Base-by-base conservation (phyloP, 2,329 filamentous ascomycete genomes). In the Dactylonectria macrodidyma region DNA sequence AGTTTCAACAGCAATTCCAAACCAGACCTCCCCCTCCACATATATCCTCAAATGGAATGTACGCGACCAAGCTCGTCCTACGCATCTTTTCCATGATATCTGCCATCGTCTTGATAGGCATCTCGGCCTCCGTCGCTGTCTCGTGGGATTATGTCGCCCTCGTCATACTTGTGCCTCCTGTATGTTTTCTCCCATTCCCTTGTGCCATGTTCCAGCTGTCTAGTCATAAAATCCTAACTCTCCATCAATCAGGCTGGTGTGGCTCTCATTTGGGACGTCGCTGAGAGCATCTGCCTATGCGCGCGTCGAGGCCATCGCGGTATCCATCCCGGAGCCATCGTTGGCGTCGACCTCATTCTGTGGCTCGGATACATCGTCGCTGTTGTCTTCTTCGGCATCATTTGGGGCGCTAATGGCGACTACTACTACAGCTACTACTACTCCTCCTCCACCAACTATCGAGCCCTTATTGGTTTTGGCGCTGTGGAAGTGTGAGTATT, bases 321-420 rank as follows among this genome's bases (percentile, higher is more conserved):
- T 36, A 68, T 68, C 26, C 59, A 64, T 30, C 69, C 69, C 16
- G 67, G 65, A 8, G 65, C 67, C 44, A 44, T 58, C 50, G 69
- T 68, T 24, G 65, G n/a, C 34, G 24, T 69, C 19, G 70, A 71
- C 46, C 56, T 71, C 48, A 14, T 71, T 19, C 36, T 70, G 34
- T 71, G 70, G 65, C 38, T 71, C n/a, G 65, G 65, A 33, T 62
- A 70, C 41, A 10, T 59, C 12, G 50, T 47, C 9, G 33, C 44
- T 14, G 10, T 44, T 52, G 48, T 54, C 30, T 30, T 52, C 10
- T 38, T 47, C 12, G 59, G 36, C 33, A 24, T 66, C 24, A 24
- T 52, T 6, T n/a, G 14, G 10, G 55, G 36, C 6, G 10, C 36
- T 2, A 30, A 48, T 33, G 38, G 8, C 6, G 26, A 8, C 8